These are phyloP conservation scores for Aspergillus ruber DNA, from an alignment of 2,329 filamentous ascomycete species.

Conservation along the genomic window DNA sequence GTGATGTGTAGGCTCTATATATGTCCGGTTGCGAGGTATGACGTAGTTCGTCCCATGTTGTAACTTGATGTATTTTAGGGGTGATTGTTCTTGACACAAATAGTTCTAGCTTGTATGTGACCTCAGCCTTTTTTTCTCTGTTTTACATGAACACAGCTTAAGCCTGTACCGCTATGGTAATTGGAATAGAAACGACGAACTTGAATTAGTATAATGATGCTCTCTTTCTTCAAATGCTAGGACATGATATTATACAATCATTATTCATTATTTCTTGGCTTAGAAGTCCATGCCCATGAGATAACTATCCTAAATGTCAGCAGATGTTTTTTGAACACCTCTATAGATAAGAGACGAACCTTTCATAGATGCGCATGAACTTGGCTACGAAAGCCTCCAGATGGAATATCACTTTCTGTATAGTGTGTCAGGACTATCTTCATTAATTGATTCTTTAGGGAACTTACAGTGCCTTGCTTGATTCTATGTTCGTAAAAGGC, in stretches of 20 bases:
- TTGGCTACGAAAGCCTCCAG: slow-evolving; percentile 97
- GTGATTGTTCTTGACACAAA: background rate
- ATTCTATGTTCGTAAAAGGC: slow-evolving; percentile 97
- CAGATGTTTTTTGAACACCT: slow-evolving; percentile 3
- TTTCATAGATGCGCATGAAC: slow-evolving; percentile 94
- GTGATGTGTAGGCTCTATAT: background rate
- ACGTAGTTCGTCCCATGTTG: slow-evolving; percentile 9
- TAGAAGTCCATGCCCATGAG: slow-evolving; percentile 73
- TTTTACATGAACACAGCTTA: background rate
- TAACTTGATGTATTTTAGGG: background rate
- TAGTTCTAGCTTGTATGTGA: background rate
- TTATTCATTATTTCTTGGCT: slow-evolving; percentile 18
- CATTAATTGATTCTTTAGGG: slow-evolving; percentile 8
- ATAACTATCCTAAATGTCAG: slow-evolving; percentile 40
- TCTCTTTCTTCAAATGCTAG: slow-evolving; percentile 1
- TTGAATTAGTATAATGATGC: background rate
- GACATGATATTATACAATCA: slow-evolving; percentile 19
- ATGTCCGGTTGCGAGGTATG: slow-evolving; percentile 3
- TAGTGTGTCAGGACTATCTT: slow-evolving; percentile 2
- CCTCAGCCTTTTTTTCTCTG: background rate
- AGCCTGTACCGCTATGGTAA: too few relatives aligned
- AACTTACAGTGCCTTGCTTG: slow-evolving; percentile 64
- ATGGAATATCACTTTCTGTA: slow-evolving; percentile 88
- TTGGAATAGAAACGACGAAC: background rate
- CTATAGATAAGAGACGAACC: slow-evolving; percentile 48